A percentile compares a stretch with the other conserved stretches of the same genome.
Conservation (phyloP, 441 rosid genomes). For the Adansonia grandidieri region DNA sequence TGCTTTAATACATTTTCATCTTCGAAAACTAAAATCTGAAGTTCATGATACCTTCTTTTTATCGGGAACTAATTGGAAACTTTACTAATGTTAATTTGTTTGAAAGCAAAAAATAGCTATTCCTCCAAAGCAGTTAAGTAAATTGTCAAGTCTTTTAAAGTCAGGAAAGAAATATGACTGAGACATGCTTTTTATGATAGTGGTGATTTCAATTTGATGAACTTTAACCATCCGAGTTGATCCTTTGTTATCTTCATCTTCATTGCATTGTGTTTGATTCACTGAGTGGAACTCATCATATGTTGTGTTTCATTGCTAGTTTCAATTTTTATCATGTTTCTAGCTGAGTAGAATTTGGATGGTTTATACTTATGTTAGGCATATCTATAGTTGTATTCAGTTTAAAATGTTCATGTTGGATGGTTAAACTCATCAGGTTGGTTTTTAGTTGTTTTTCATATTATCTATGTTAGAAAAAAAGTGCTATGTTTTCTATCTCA, state of each 20-base stretch:
- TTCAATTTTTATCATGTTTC: neutral
- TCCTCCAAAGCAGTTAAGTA: neutral
- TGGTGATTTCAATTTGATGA: constrained; percentile 11
- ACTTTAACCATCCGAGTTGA: constrained; percentile 11
- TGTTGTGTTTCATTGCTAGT: neutral
- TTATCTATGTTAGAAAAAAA: neutral
- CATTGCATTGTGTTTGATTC: neutral
- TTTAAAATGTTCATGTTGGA: constrained; percentile 7
- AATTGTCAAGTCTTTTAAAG: neutral
- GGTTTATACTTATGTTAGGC: neutral
- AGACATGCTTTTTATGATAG: neutral
- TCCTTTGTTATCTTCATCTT: neutral
- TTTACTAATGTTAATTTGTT: neutral
- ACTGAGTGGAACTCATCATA: neutral
- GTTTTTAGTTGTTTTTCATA: neutral
- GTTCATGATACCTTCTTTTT: neutral
- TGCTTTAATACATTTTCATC: neutral
- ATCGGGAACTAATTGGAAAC: neutral
- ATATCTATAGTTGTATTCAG: neutral
- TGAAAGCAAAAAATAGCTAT: neutral
- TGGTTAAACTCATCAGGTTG: neutral
- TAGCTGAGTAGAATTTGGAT: neutral
- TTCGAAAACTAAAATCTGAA: constrained; percentile 4
- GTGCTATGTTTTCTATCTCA: neutral
- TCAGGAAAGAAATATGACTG: constrained; percentile 4